A percentile compares a stretch with the other conserved stretches of the same genome.
phyloP scores from a whole-genome alignment of 2,329 filamentous ascomycete genomes.

The Clathrospora elynae region DNA sequence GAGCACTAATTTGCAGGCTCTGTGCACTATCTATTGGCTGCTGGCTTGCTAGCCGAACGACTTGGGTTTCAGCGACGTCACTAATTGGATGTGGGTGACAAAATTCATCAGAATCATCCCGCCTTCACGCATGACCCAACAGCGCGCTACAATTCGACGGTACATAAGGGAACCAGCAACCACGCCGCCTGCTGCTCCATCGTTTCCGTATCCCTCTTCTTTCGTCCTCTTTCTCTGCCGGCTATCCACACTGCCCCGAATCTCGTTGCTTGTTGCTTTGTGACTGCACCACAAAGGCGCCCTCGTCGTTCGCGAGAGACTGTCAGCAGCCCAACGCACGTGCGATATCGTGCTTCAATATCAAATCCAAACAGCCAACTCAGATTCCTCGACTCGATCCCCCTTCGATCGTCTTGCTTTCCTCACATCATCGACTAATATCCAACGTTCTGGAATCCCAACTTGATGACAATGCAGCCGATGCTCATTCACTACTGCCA shows the following conservation, averaged over 20 bases:
- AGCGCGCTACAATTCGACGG: conserved; percentile 27
- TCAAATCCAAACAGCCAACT: conserved; percentile 20
- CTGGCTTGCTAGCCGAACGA: conserved; percentile 35
- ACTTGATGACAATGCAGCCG: conserved; percentile 40
- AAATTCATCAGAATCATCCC: conserved; percentile 40
- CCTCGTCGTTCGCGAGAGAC: conserved; percentile 24
- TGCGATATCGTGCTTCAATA: conserved; percentile 17
- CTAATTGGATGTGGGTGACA: conserved; percentile 41
- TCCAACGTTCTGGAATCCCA: conserved; percentile 20
- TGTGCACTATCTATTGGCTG: conserved; percentile 37
- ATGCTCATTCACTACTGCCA: conserved; percentile 48
- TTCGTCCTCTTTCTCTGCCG: conserved; percentile 1
- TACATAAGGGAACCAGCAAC: conserved; percentile 40
- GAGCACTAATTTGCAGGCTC: conserved; percentile 35
- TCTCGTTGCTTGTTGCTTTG: conserved; percentile 12
- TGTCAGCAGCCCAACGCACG: conserved; percentile 35
- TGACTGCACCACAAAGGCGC: conserved; percentile 28
- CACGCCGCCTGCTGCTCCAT: conserved; percentile 21
- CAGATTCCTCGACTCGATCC: conserved; percentile 20
- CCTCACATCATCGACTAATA: conserved; percentile 31
- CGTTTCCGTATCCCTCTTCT: too few species aligned
- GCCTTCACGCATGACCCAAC: conserved; percentile 47
- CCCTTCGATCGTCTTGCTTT: conserved; percentile 18
- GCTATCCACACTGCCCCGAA: background rate
- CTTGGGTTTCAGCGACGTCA: conserved; percentile 45